Evolutionary conservation across 225 moss, liverwort and hornwort species (phyloP), one percentile per base, ranked within the genome.

Genomic region (Anthoceros angustus): DNA sequence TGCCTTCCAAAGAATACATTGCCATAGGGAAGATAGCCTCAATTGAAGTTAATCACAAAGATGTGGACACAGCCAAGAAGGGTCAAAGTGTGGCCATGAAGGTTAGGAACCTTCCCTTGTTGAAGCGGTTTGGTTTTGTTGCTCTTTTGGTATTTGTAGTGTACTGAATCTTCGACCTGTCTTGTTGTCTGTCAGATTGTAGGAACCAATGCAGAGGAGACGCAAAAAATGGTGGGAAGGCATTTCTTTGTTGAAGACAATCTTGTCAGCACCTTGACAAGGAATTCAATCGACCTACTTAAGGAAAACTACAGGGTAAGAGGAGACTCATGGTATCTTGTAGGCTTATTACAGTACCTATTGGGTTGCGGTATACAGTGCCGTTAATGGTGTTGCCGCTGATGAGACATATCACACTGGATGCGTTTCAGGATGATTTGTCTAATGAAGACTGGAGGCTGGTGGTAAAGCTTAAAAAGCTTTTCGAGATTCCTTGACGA

Each of bases 11-110:
- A 63, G 95, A 91, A 39, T 82, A 83, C 68, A 88, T 98, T 63
- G 91, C 91, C 72, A 87, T 98, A 43, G 95, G 95, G 65, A 98
- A 72, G 77, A 98, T 98, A 74, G 95, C 91, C 8, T 98, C 95
- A 42, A 98, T 98, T 79, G 95, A 98, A 73, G 80, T 98, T 18
- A 91, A 91, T 42, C 95, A 98, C 75, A 98, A 89, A 82, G 91
- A 87, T 61, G 95, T 98, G 15, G 87, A 98, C 73, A 98, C 86
- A 64, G 95, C 85, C 24, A 98, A 79, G 73, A 98, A 98, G 78
- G 95, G 95, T 9, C 91, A 98, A 78, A 79, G 82, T 43, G 88
- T 98, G 25, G 95, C 95, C 38, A 91, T 95, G 88, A 95, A 95
- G 91, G 94, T 76, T 69, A 68, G 62, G 42, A 18, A 39, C 41